Evolutionary conservation across 2,329 filamentous ascomycete species (phyloP).

Genomic region (Penicillium corylophilum): DNA sequence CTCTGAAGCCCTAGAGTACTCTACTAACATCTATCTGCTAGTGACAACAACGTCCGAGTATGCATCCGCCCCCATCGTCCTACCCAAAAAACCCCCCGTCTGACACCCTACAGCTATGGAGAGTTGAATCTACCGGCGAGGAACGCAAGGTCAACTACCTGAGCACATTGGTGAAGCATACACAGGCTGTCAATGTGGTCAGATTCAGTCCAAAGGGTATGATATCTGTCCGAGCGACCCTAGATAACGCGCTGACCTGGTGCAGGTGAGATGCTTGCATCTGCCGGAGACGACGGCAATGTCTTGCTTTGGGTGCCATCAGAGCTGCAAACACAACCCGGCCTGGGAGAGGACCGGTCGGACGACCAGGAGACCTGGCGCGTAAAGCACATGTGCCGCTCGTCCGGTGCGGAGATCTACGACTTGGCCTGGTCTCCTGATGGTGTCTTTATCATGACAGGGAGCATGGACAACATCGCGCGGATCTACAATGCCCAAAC

Average conservation of each 20-base stretch:
- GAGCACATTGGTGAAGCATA: constrained; percentile 87
- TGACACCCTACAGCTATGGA: constrained; percentile 72
- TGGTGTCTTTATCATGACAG: constrained; percentile 91
- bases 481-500: constrained; percentile 94
- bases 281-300: constrained; percentile 95
- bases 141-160: constrained; percentile 89
- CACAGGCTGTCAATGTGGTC: constrained; percentile 96
- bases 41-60: constrained; percentile 92
- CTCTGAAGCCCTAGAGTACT: not conserved
- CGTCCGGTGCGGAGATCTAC: constrained; percentile 93
- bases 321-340: constrained; percentile 64
- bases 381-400: constrained; percentile 96
- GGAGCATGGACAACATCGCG: constrained; percentile 98
- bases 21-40: constrained; percentile 24
- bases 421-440: constrained; percentile 99
- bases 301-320: constrained; percentile 94
- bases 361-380: constrained; percentile 98
- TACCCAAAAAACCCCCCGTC: constrained; percentile 25
- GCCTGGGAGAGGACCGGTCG: constrained; percentile 77
- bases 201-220: constrained; percentile 90
- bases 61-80: constrained; percentile 34
- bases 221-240: not conserved
- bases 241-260: constrained; percentile 23
- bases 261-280: constrained; percentile 85
- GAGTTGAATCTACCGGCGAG: constrained; percentile 78